Evolutionary conservation across 129 eudicot genomes (phyloP).

Genomic region (Silybum marianum): DNA sequence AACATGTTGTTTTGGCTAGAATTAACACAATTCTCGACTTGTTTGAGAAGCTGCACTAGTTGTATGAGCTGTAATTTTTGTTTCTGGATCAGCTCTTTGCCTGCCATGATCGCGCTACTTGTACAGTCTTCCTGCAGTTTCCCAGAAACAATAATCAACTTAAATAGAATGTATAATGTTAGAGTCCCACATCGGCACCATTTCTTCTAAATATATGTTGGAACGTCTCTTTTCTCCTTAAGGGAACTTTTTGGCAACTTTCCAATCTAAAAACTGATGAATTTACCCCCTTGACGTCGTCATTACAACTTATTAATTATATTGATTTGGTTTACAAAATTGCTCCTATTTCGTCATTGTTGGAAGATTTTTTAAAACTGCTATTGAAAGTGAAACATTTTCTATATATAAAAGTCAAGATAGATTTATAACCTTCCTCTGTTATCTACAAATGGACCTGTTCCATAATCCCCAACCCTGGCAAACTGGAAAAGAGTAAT

Average conservation of each 20-base stretch:
- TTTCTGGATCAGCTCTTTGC: conserved; percentile 61
- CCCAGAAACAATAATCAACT: conserved; percentile 24
- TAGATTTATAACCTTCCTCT: neutral
- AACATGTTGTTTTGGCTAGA: conserved; percentile 54
- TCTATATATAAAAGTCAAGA: neutral
- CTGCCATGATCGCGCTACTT: conserved; percentile 45
- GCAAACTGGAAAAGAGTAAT: neutral
- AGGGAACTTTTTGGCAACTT: neutral
- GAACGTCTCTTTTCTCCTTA: too few species aligned
- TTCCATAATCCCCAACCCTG: too few species aligned
- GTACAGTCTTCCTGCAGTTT: conserved; percentile 54
- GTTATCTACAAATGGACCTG: conserved; percentile 2
- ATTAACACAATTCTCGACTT: conserved; percentile 57
- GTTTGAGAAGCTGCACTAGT: conserved; percentile 52
- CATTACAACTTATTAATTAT: neutral
- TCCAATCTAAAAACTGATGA: neutral
- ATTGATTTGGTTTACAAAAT: neutral
- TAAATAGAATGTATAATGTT: neutral
- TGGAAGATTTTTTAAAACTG: neutral
- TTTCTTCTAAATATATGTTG: neutral
- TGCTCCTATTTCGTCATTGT: neutral
- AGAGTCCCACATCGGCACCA: neutral
- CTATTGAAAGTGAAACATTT: neutral
- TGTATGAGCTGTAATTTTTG: conserved; percentile 59
- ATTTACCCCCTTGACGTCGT: neutral